Evolutionary conservation across 2,329 filamentous ascomycete genomes (phyloP).

Genomic region (Ceratocystis cacaofunesta): DNA sequence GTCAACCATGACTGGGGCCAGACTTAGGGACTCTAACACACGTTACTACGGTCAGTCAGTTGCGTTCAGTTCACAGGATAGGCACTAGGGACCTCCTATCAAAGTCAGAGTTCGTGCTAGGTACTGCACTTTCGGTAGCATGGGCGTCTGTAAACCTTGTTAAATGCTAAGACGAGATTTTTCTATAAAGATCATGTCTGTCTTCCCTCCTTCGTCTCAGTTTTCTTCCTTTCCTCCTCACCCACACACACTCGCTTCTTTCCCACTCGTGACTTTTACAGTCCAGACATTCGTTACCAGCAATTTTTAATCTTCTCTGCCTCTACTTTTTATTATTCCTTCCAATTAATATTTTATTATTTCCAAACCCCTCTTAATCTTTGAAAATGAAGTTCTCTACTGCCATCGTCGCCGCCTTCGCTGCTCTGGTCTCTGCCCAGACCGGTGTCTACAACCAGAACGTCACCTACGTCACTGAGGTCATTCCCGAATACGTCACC

Average conservation of each 20-base stretch:
- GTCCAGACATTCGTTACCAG: conserved; percentile 18
- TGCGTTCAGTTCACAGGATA: neutral
- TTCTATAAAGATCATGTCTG: conserved; percentile 34
- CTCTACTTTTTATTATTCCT: conserved; percentile 29
- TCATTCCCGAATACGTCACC: conserved; percentile 51
- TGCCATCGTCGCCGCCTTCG: conserved; percentile 34
- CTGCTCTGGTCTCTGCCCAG: conserved; percentile 31
- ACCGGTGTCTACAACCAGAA: conserved; percentile 29
- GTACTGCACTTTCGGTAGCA: neutral
- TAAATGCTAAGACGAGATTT: neutral
- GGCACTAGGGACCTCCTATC: conserved; percentile 1
- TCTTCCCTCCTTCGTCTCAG: conserved; percentile 24
- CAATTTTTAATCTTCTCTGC: conserved; percentile 12
- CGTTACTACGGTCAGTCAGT: neutral
- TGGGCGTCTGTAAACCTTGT: conserved; percentile 18
- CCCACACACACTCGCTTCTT: conserved; percentile 32
- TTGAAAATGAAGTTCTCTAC: conserved; percentile 53
- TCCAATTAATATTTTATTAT: conserved; percentile 25
- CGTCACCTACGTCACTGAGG: conserved; percentile 47
- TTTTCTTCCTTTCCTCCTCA: conserved; percentile 27
- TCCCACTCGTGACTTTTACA: conserved; percentile 14
- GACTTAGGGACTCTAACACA: neutral
- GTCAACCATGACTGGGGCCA: neutral
- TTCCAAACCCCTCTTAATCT: conserved; percentile 31
- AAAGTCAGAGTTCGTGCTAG: conserved; percentile 8